Evolutionary conservation across 108 stramenopile species (phyloP).

Genomic region (Stephanodiscus triporus): DNA sequence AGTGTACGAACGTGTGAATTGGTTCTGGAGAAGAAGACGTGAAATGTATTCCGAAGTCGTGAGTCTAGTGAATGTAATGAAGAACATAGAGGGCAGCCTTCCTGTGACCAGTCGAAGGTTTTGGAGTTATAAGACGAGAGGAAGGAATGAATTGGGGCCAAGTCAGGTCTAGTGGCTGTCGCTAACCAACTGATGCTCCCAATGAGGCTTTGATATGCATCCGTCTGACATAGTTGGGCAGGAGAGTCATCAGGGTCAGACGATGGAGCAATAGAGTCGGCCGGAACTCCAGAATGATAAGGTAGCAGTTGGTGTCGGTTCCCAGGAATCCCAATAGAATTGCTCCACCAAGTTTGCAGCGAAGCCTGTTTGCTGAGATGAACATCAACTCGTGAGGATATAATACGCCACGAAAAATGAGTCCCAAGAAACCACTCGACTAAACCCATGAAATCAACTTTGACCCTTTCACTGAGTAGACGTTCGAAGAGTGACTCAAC

Average conservation of each 20-base stretch:
- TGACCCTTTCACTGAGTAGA: too few species aligned
- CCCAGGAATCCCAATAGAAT: constrained; percentile 2
- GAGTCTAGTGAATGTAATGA: not conserved
- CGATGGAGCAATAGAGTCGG: constrained; percentile 15
- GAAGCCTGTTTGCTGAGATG: constrained; percentile 25
- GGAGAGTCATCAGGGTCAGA: not conserved
- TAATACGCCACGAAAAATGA: constrained; percentile 19
- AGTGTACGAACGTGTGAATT: not conserved
- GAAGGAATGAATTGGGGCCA: not conserved
- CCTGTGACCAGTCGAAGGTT: not conserved
- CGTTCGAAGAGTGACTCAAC: too few species aligned
- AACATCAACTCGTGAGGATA: constrained; percentile 5
- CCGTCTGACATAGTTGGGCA: not conserved
- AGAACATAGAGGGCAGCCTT: not conserved
- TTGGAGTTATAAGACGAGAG: not conserved
- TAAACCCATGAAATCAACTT: constrained; percentile 17
- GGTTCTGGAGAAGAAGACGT: too few species aligned
- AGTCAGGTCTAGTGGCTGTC: not conserved
- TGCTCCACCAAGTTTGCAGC: constrained; percentile 14
- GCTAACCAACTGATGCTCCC: not conserved
- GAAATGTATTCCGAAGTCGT: not conserved
- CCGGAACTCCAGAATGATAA: constrained; percentile 25
- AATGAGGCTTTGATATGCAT: constrained; percentile 12
- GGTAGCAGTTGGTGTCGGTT: constrained; percentile 3
- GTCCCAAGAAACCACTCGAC: constrained; percentile 13